A percentile compares a stretch with the other conserved stretches of the same genome.
These are phyloP conservation scores for Oxytropis ochrocephala DNA, from an alignment of 306 rosid species.

Conservation along the genomic window DNA sequence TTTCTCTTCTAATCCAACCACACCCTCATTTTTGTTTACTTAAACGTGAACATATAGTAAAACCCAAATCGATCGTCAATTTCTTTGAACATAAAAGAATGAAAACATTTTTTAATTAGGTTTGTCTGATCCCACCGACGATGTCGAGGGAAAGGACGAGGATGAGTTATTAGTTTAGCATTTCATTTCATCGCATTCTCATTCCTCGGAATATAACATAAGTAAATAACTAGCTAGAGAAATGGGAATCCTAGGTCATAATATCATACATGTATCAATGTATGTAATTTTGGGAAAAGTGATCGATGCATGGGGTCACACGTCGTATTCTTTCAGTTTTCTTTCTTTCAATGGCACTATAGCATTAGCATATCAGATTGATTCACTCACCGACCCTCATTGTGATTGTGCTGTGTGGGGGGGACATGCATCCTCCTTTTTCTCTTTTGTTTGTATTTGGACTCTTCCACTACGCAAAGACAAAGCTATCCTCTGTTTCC, in stretches of 20 bases:
- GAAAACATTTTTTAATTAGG: background rate
- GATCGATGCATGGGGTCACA: slow-evolving; percentile 15
- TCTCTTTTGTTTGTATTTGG: slow-evolving; percentile 28
- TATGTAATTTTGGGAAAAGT: slow-evolving; percentile 9
- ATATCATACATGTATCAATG: too few species aligned
- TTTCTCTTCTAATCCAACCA: too few species aligned
- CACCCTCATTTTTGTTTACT: too few species aligned
- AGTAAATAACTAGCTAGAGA: background rate
- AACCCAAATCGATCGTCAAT: too few species aligned
- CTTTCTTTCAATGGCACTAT: background rate
- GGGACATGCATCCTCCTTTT: slow-evolving; percentile 29
- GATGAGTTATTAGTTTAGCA: background rate
- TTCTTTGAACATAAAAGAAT: too few species aligned
- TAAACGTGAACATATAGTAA: too few species aligned
- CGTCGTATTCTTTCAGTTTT: slow-evolving; percentile 33
- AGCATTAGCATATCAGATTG: background rate
- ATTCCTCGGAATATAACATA: background rate
- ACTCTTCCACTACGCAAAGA: slow-evolving; percentile 33
- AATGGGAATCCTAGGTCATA: slow-evolving; percentile 8
- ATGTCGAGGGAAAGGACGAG: background rate
- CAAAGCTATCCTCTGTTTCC: slow-evolving; percentile 18
- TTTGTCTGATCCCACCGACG: slow-evolving; percentile 31
- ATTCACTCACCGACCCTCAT: slow-evolving; percentile 28
- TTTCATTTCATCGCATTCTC: background rate
- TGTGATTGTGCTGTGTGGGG: background rate